A percentile compares a stretch with the other conserved stretches of the same genome.
Conservation (phyloP, 768 basidiomycete species). For the Ramaria rubella region DNA sequence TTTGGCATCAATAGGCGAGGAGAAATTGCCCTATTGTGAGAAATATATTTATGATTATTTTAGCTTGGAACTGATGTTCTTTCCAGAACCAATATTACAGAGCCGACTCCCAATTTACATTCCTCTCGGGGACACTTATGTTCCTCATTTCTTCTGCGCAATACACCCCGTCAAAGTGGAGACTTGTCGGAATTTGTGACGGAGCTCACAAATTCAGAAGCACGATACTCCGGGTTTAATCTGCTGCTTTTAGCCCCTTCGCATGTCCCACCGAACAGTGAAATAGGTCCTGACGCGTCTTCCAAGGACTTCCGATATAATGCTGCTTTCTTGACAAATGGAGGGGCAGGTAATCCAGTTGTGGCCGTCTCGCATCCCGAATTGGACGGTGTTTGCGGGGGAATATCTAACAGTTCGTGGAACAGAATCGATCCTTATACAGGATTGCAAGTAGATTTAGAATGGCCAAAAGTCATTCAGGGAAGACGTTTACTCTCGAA, state of each 20-base stretch:
- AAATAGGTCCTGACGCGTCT: too few species aligned
- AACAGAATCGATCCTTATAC: slow-evolving; percentile 67
- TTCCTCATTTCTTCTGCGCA: slow-evolving; percentile 54
- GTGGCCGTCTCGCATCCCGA: slow-evolving; percentile 38
- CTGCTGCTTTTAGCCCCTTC: slow-evolving; percentile 55
- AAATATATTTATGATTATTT: slow-evolving; percentile 10
- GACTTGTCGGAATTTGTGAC: slow-evolving; percentile 43
- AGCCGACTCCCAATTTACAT: slow-evolving; percentile 40
- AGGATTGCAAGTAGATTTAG: slow-evolving; percentile 27
- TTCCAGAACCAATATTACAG: slow-evolving; percentile 87
- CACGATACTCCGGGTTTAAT: slow-evolving; percentile 73
- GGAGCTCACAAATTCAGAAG: slow-evolving; percentile 39
- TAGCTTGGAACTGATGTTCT: too few species aligned
- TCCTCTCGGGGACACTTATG: slow-evolving; percentile 66
- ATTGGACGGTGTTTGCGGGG: slow-evolving; percentile 46
- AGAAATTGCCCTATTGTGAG: slow-evolving; percentile 67
- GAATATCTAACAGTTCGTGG: slow-evolving; percentile 39
- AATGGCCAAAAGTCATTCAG: slow-evolving; percentile 70
- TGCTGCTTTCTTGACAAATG: slow-evolving; percentile 58
- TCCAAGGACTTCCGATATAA: slow-evolving; percentile 44
- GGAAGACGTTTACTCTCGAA: slow-evolving; percentile 44
- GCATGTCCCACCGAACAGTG: not conserved
- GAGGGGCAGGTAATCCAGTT: slow-evolving; percentile 59
- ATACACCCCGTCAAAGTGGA: not conserved
- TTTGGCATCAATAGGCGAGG: slow-evolving; percentile 64